phyloP scores from a whole-genome alignment of 192 early-diverging fungal genomes.

The Obelidium mucronatum region DNA sequence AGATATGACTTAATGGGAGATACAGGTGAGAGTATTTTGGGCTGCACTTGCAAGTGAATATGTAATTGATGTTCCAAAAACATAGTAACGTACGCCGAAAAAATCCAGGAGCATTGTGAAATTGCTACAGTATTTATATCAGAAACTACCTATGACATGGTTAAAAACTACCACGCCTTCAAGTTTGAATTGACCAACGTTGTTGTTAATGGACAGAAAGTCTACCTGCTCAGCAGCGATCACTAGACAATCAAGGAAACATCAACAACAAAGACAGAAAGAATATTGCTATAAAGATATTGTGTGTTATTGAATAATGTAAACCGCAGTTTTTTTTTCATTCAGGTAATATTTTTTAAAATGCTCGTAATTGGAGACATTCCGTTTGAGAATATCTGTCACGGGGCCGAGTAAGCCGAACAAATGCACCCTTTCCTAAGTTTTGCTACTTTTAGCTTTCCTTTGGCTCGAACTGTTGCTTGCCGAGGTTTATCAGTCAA shows the following conservation, averaged over 20 bases:
- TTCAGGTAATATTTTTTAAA: constrained; percentile 25
- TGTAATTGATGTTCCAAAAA: background rate
- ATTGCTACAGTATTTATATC: constrained; percentile 48
- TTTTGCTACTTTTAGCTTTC: constrained; percentile 90
- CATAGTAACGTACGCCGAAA: constrained; percentile 49
- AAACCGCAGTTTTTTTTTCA: no score
- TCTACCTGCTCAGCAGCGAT: constrained; percentile 1
- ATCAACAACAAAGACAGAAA: background rate
- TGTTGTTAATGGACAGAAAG: constrained; percentile 14
- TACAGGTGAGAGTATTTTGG: constrained; percentile 40
- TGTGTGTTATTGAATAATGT: background rate
- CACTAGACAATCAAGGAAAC: background rate
- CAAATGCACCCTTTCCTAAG: constrained; percentile 95
- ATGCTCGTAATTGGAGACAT: constrained; percentile 84
- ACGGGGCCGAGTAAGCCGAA: constrained; percentile 94
- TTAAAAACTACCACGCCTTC: constrained; percentile 53
- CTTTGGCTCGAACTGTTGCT: constrained; percentile 86
- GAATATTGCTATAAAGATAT: background rate
- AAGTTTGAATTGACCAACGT: constrained; percentile 14
- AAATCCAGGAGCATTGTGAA: constrained; percentile 54
- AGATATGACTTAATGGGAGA: constrained; percentile 58
- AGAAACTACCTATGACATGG: constrained; percentile 37
- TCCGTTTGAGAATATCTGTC: constrained; percentile 93
- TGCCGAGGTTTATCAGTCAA: constrained; percentile 93
- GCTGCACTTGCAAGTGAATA: no score